Percentiles rank a stretch among this genome's conserved stretches.
These are phyloP conservation scores for Penium margaritaceum DNA, from an alignment of 139 green algal species.

Conservation along the genomic window DNA sequence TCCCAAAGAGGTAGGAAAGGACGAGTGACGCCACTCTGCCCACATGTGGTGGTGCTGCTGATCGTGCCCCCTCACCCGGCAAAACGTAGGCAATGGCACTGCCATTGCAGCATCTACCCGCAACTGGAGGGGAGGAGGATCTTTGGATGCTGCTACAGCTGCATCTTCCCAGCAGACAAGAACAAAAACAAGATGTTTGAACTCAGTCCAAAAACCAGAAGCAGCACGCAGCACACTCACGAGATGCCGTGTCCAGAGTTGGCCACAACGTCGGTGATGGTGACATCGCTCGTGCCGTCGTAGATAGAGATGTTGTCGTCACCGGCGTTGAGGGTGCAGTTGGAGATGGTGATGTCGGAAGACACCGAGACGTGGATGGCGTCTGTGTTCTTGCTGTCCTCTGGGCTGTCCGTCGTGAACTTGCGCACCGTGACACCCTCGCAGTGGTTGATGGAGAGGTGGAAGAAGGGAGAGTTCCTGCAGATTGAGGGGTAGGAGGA, in stretches of 20 bases:
- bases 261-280: neutral
- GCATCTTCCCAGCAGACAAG: too few relatives aligned
- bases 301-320: constrained; percentile 1
- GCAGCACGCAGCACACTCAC: constrained; percentile 1
- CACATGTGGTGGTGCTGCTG: too few relatives aligned
- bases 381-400: constrained; percentile 2
- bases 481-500: neutral
- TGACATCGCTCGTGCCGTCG: neutral
- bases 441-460: neutral
- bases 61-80: too few relatives aligned
- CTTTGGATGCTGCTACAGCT: too few relatives aligned
- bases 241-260: constrained; percentile 4
- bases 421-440: neutral
- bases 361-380: constrained; percentile 2
- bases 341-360: neutral
- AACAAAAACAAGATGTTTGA: too few relatives aligned
- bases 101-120: too few relatives aligned
- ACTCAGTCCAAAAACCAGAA: too few relatives aligned
- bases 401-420: neutral
- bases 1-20: too few relatives aligned
- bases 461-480: constrained; percentile 5
- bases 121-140: too few relatives aligned
- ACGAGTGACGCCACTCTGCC: too few relatives aligned
- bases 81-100: too few relatives aligned
- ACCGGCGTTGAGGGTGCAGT: neutral